Percentiles rank a stretch among this genome's conserved stretches.
Conservation (phyloP, 345 rosid species). For the Luvunga scandens region DNA sequence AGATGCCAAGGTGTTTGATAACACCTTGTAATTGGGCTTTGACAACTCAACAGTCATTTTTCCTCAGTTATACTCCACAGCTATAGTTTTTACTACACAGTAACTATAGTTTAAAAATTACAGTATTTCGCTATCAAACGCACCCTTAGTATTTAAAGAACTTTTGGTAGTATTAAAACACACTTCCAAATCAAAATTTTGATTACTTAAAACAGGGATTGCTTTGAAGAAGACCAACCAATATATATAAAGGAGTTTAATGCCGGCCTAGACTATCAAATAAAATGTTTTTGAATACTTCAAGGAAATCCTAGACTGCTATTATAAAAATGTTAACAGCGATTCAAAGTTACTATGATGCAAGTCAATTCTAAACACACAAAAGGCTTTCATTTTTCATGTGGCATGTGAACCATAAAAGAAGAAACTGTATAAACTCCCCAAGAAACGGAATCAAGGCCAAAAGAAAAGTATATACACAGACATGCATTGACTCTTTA, state of each 20-base stretch:
- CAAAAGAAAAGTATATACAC: background rate
- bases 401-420: background rate
- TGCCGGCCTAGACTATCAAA: background rate
- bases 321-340: background rate
- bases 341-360: background rate
- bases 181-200: background rate
- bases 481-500: background rate
- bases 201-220: background rate
- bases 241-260: background rate
- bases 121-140: rapidly evolving
- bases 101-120: too few species aligned
- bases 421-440: background rate
- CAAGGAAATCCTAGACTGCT: background rate
- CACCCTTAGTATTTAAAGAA: too few species aligned
- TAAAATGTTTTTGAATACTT: background rate
- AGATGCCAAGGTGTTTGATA: too few species aligned
- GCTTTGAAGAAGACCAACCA: background rate
- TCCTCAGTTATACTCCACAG: too few species aligned
- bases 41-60: too few species aligned
- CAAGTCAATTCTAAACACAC: background rate
- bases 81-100: too few species aligned
- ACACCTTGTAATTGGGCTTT: too few species aligned
- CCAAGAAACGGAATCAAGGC: background rate
- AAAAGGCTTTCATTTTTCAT: background rate
- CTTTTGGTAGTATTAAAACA: background rate